Conservation (phyloP, 371 early-diverging fungal genomes). For the Fennellomyces sp. region DNA sequence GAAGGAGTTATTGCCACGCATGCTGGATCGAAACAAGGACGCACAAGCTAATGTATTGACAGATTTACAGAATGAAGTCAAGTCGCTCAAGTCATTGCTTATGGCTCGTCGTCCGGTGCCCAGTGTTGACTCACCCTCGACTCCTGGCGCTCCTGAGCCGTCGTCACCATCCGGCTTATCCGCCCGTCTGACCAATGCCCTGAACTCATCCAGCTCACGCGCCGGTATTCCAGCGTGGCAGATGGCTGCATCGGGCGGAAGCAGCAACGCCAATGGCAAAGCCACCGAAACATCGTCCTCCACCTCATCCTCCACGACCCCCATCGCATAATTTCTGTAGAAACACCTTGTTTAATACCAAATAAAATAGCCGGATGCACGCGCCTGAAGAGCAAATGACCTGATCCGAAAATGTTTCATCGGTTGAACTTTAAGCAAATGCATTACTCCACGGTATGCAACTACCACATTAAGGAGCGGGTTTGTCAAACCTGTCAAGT, state of each 20-base stretch:
- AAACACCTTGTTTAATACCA: too few species aligned
- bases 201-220: neutral
- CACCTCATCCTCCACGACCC: neutral
- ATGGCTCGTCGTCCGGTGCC: conserved; percentile 67
- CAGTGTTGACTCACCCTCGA: conserved; percentile 22
- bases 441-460: too few species aligned
- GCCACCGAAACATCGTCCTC: neutral
- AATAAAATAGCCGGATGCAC: too few species aligned
- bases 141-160: neutral
- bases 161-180: neutral
- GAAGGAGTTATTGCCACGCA: conserved; percentile 74
- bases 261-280: neutral
- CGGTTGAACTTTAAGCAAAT: too few species aligned
- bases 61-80: conserved; percentile 94
- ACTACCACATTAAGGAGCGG: too few species aligned
- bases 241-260: neutral
- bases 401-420: too few species aligned
- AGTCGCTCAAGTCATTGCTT: conserved; percentile 87
- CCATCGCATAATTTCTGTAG: neutral
- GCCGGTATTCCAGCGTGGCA: conserved; percentile 11
- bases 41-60: conserved; percentile 70
- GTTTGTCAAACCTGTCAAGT: too few species aligned
- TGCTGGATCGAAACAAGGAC: conserved; percentile 77
- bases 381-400: too few species aligned
- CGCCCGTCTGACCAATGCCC: neutral